These are phyloP conservation scores for button mushroom (Agaricus bisporus) DNA, from an alignment of 768 basidiomycete genomes.

Conservation along the genomic window DNA sequence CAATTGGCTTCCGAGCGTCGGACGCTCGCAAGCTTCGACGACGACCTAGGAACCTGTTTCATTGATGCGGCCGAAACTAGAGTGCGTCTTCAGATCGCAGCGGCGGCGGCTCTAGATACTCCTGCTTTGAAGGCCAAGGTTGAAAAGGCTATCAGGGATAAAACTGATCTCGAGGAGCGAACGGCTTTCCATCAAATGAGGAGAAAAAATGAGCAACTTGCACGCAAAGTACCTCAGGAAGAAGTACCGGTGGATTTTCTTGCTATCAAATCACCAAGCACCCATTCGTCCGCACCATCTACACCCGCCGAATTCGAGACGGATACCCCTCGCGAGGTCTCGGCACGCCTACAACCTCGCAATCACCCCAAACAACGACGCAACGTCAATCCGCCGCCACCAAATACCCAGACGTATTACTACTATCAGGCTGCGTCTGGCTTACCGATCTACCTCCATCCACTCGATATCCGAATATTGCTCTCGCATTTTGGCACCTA, in stretches of 20 bases:
- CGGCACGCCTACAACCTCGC: conserved; percentile 26
- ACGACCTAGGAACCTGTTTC: conserved; percentile 74
- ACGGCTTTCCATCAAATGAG: conserved; percentile 22
- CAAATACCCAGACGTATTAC: conserved; percentile 85
- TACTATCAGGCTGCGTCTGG: conserved; percentile 96
- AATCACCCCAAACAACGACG: conserved; percentile 52
- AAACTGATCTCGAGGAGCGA: conserved; percentile 48
- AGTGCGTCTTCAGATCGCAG: conserved; percentile 73
- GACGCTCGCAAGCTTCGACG: conserved; percentile 57
- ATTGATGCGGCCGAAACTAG: conserved; percentile 74
- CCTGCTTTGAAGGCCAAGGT: conserved; percentile 57
- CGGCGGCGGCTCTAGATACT: conserved; percentile 71
- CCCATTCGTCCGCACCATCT: conserved; percentile 12
- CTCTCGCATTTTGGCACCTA: conserved; percentile 80
- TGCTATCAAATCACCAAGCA: conserved; percentile 29
- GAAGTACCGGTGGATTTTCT: conserved; percentile 38
- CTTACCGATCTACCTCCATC: conserved; percentile 87
- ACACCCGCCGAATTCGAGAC: background rate
- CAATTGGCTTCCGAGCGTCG: conserved; percentile 69
- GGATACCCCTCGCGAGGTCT: conserved; percentile 8
- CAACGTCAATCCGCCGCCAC: conserved; percentile 83
- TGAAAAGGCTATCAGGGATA: conserved; percentile 54
- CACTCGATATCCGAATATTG: conserved; percentile 91
- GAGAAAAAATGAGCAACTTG: conserved; percentile 22
- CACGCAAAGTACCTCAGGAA: conserved; percentile 16